Evolutionary conservation across 2,329 filamentous ascomycete species (phyloP).

Genomic region (Colletotrichum simmondsii): DNA sequence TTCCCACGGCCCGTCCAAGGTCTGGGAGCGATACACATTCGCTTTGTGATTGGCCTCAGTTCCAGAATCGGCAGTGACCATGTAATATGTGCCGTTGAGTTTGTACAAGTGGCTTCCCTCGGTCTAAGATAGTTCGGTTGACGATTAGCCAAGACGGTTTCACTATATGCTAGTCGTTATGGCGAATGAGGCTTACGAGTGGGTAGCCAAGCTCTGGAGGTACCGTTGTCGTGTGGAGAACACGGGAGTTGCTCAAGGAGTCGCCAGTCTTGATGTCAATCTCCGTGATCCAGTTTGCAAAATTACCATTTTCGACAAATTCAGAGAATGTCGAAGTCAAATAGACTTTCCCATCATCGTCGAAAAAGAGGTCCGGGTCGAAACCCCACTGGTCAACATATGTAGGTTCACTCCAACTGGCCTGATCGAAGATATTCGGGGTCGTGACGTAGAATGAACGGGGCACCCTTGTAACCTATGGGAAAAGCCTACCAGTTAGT

Average conservation of each 20-base stretch:
- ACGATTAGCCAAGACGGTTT: conserved; percentile 52
- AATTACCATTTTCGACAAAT: conserved; percentile 27
- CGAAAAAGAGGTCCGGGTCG: conserved; percentile 33
- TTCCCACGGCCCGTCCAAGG: conserved; percentile 30
- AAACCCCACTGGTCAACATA: conserved; percentile 36
- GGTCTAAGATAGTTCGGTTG: conserved; percentile 26
- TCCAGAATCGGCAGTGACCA: conserved; percentile 34
- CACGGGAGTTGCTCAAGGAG: conserved; percentile 28
- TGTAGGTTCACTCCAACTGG: conserved; percentile 32
- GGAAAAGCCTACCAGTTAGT: not conserved
- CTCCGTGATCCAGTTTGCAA: conserved; percentile 35
- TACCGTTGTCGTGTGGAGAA: conserved; percentile 32
- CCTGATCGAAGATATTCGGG: conserved; percentile 30
- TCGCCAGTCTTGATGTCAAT: conserved; percentile 34
- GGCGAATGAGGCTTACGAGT: conserved; percentile 50
- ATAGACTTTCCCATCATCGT: conserved; percentile 32
- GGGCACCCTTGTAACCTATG: conserved; percentile 28
- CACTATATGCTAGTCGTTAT: conserved; percentile 46
- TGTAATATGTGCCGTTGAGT: conserved; percentile 31
- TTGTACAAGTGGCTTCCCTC: conserved; percentile 36
- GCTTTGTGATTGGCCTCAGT: conserved; percentile 32
- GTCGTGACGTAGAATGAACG: conserved; percentile 34
- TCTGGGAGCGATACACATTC: conserved; percentile 26
- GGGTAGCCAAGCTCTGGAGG: conserved; percentile 39
- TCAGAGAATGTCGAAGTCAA: conserved; percentile 29